Percentiles rank a stretch among this genome's conserved stretches.
Conservation (phyloP, 2,329 filamentous ascomycete genomes). For the Fusarium miscanthi region DNA sequence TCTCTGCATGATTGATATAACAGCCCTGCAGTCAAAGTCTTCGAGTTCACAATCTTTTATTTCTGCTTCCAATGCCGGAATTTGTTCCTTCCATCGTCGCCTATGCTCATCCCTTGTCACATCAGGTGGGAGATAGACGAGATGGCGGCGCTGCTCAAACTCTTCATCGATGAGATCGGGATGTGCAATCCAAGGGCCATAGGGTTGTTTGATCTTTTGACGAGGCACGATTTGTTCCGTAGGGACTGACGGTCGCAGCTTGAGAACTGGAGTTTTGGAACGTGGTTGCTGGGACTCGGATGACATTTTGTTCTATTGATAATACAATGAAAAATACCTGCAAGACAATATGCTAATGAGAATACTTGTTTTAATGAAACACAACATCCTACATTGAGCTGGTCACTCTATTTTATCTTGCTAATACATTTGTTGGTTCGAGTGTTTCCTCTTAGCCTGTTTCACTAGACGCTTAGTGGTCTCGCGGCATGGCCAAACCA, state of each 20-base stretch:
- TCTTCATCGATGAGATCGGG: not conserved
- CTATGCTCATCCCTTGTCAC: not conserved
- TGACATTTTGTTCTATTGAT: not conserved
- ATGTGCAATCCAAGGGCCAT: not conserved
- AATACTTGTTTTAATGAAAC: not conserved
- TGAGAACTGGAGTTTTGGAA: not conserved
- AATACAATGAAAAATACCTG: not conserved
- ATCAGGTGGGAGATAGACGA: not conserved
- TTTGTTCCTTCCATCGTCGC: not conserved
- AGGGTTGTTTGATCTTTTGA: not conserved
- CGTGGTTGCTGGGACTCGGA: not conserved
- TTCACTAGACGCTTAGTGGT: not conserved
- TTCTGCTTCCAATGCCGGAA: not conserved
- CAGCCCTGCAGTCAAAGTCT: not conserved
- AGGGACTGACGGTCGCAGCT: not conserved
- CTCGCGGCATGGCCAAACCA: not conserved
- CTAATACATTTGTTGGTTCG: not conserved
- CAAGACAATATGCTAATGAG: not conserved
- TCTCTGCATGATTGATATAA: not conserved
- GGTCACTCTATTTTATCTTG: not conserved
- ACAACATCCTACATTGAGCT: not conserved
- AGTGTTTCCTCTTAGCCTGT: not conserved
- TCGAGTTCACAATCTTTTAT: not conserved
- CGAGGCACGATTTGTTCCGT: not conserved
- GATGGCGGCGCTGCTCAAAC: not conserved